A percentile compares a stretch with the other conserved stretches of the same genome.
Evolutionary conservation across 129 eudicot genomes (phyloP).

Genomic region (Lactuca sativa): DNA sequence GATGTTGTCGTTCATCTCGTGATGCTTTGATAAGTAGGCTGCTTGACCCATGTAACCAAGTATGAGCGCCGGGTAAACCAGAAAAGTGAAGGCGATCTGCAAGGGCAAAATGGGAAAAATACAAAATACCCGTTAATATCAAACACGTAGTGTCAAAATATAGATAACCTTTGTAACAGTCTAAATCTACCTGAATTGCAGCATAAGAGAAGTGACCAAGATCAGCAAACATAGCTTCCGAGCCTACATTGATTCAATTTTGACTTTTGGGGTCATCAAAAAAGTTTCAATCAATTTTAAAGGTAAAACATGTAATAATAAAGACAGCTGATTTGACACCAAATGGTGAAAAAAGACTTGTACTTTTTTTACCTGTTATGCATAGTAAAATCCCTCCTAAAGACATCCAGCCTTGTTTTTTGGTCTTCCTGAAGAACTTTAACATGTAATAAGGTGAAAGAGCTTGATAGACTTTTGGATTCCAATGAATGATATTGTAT

Average conservation of each 20-base stretch:
- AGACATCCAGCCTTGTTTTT: slow-evolving; percentile 94
- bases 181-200: slow-evolving; percentile 79
- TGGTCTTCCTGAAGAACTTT: slow-evolving; percentile 85
- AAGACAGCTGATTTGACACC: neutral
- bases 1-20: slow-evolving; percentile 50
- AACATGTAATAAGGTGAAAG: slow-evolving; percentile 93
- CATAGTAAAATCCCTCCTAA: slow-evolving; percentile 84
- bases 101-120: slow-evolving; percentile 16
- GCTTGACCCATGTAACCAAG: slow-evolving; percentile 98
- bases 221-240: slow-evolving; percentile 99
- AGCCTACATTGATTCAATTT: slow-evolving; percentile 56
- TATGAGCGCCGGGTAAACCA: slow-evolving; percentile 90
- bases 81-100: slow-evolving; percentile 91
- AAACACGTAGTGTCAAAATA: neutral
- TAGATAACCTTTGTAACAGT: neutral
- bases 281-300: neutral
- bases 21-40: slow-evolving; percentile 84
- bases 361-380: slow-evolving; percentile 71
- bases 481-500: slow-evolving; percentile 81
- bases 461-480: slow-evolving; percentile 85
- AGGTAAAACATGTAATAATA: neutral
- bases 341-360: neutral
- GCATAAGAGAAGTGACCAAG: slow-evolving; percentile 93
- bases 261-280: slow-evolving; percentile 14
- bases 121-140: slow-evolving; percentile 14